Evolutionary conservation across 305 asterid genomes (phyloP), one percentile per base, ranked within the genome.

Genomic region (Striga hermonthica): DNA sequence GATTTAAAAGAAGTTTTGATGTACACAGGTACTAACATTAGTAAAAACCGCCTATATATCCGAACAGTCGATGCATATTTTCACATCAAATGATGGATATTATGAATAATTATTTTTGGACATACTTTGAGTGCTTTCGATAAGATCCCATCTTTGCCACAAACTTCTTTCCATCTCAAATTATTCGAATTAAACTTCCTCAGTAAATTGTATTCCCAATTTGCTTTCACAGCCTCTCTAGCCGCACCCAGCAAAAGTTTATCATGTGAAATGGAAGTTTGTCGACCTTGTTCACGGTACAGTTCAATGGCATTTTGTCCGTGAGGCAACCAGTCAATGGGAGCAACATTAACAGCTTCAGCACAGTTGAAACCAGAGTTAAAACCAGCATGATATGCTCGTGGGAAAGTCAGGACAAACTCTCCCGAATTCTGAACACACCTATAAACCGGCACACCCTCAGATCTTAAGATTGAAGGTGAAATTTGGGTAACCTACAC

Each of bases 301-400:
- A 86, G 92, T 85, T 86, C 90, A 39, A 89, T 83, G 50, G 96
- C 96, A 76, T 82, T 84, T 62, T 81, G 87, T 13, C 96, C 96
- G 66, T 89, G 96, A 35, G 89, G 92, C 75, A 89, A 82, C 96
- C 96, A 89, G 74, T 89, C 95, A 68, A 86, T 88, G 57, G 96
- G 96, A 74, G 96, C 96, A 62, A 86, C 95, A 75, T 89, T 89
- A 71, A 89, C 96, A 44, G 96, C 96, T 75, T 89, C 96, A 66
- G 96, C 96, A 80, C 95, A 89, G 64, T 86, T 89, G 69, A 89
- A 89, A 65, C 96, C 96, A 39, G 82, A 78, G 74, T 89, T 89
- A 80, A 89, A 89, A 70, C 96, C 96, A 50, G 96, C 87, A 73
- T 89, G 96, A 76, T 89, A 89, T 61, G 95, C 92, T 66, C 96